A percentile compares a stretch with the other conserved stretches of the same genome.
These are phyloP conservation scores for Pisolithus albus DNA, from an alignment of 768 basidiomycete species.

Conservation along the genomic window DNA sequence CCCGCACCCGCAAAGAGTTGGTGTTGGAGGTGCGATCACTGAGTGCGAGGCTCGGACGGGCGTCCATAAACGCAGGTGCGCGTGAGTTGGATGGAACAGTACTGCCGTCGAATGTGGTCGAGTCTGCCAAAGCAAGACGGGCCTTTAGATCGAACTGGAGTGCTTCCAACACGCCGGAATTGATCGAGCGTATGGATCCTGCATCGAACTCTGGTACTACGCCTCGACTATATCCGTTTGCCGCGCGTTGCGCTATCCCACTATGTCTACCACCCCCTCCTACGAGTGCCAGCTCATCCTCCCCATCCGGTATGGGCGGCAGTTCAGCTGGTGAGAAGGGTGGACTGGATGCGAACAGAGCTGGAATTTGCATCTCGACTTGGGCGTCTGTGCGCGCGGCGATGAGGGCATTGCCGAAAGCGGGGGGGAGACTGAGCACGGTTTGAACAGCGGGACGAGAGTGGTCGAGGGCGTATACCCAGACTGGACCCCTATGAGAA, in stretches of 20 bases:
- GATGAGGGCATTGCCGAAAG: constrained; percentile 50
- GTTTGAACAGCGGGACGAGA: constrained; percentile 69
- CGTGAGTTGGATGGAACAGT: constrained; percentile 1
- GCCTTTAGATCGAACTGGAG: constrained; percentile 35
- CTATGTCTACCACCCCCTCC: too few species aligned
- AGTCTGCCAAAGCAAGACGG: constrained; percentile 37
- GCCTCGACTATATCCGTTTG: too few species aligned
- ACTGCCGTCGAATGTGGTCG: constrained; percentile 21
- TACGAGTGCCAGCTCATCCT: constrained; percentile 17
- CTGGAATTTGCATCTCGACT: constrained; percentile 75
- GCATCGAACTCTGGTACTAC: constrained; percentile 22
- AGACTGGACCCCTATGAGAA: constrained; percentile 65
- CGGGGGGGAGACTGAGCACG: constrained; percentile 69
- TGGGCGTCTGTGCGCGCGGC: constrained; percentile 57
- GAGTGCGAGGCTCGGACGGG: constrained; percentile 20
- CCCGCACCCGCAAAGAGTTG: constrained; percentile 24
- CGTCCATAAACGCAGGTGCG: constrained; percentile 14
- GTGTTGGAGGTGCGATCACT: constrained; percentile 28
- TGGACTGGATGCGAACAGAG: constrained; percentile 77
- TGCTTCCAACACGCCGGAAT: constrained; percentile 43
- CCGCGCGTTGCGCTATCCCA: too few species aligned
- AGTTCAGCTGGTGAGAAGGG: constrained; percentile 68
- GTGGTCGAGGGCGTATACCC: constrained; percentile 86
- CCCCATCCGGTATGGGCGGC: constrained; percentile 31
- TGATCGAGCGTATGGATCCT: constrained; percentile 35